Evolutionary conservation across 768 basidiomycete species (phyloP).

Genomic region (Boletus rubropictus): DNA sequence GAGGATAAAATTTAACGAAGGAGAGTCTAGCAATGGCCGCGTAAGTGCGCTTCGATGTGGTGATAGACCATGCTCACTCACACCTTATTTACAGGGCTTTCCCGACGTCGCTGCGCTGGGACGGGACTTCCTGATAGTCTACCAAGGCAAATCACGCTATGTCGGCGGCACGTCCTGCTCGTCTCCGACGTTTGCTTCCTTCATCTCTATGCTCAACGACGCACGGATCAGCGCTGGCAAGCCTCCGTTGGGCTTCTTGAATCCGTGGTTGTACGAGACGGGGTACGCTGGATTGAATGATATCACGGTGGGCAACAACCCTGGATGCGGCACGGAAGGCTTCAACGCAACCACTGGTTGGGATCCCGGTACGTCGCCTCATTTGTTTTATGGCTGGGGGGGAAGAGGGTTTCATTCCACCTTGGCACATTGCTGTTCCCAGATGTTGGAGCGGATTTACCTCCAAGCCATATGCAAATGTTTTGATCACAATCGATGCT

Average conservation of each 20-base stretch:
- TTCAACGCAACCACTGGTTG: slow-evolving; percentile 59
- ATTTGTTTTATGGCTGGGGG: too few relatives aligned
- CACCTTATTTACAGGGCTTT: slow-evolving; percentile 33
- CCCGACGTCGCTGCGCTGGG: slow-evolving; percentile 68
- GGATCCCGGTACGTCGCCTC: slow-evolving; percentile 46
- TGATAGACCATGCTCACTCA: background rate
- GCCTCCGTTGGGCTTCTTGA: slow-evolving; percentile 57
- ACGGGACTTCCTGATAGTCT: slow-evolving; percentile 43
- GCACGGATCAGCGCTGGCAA: slow-evolving; percentile 42
- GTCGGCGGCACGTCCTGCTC: slow-evolving; percentile 64
- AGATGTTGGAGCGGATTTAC: background rate
- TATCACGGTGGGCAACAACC: slow-evolving; percentile 51
- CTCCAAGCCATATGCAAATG: background rate
- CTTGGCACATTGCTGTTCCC: background rate
- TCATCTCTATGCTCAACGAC: slow-evolving; percentile 63
- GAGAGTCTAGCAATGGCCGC: slow-evolving; percentile 42
- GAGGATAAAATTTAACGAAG: background rate
- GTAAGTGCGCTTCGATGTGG: slow-evolving; percentile 30
- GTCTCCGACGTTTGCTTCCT: slow-evolving; percentile 56
- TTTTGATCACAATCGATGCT: background rate
- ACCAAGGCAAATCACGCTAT: slow-evolving; percentile 32
- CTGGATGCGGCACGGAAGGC: slow-evolving; percentile 57
- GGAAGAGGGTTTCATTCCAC: too few relatives aligned
- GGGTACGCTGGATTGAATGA: slow-evolving; percentile 44
- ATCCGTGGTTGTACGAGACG: slow-evolving; percentile 50